These are phyloP conservation scores for Ogataea parapolymorpha DNA, from an alignment of 805 yeast genomes.

Conservation along the genomic window DNA sequence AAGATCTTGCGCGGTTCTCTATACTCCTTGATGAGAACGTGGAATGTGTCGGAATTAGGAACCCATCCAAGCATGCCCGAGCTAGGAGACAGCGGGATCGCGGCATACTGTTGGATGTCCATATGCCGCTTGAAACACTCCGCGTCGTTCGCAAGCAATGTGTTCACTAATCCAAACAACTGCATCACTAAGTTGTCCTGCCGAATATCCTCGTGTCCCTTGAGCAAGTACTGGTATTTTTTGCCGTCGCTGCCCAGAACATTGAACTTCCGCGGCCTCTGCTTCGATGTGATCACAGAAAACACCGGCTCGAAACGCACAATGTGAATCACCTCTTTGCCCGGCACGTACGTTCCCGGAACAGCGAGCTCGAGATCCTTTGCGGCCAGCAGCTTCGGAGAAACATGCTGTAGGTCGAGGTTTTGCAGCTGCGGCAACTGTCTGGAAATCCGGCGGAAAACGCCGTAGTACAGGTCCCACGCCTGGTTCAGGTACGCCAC, in stretches of 20 bases:
- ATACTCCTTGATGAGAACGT: constrained; percentile 85
- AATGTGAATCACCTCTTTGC: constrained; percentile 72
- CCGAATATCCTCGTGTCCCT: constrained; percentile 97
- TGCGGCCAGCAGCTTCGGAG: constrained; percentile 82
- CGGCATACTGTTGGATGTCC: constrained; percentile 88
- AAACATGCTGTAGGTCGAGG: constrained; percentile 86
- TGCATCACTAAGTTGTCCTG: constrained; percentile 99
- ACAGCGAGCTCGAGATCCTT: constrained; percentile 80
- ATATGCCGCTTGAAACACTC: constrained; percentile 95
- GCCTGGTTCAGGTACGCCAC: constrained; percentile 90
- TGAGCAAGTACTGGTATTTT: constrained; percentile 74
- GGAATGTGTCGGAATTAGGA: constrained; percentile 95
- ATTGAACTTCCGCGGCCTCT: constrained; percentile 84
- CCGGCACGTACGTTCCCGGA: constrained; percentile 91
- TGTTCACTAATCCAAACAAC: constrained; percentile 90
- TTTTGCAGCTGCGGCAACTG: constrained; percentile 85
- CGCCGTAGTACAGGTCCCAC: constrained; percentile 95
- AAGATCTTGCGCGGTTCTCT: constrained; percentile 88
- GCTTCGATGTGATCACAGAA: constrained; percentile 89
- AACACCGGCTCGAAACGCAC: constrained; percentile 75
- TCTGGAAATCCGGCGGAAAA: constrained; percentile 85
- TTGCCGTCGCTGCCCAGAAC: constrained; percentile 90
- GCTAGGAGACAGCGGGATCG: constrained; percentile 93
- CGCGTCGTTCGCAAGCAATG: constrained; percentile 81
- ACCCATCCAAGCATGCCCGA: constrained; percentile 98